Base-by-base conservation (phyloP, 176 grass and related monocot genomes). In the Bonia amplexicaulis region DNA sequence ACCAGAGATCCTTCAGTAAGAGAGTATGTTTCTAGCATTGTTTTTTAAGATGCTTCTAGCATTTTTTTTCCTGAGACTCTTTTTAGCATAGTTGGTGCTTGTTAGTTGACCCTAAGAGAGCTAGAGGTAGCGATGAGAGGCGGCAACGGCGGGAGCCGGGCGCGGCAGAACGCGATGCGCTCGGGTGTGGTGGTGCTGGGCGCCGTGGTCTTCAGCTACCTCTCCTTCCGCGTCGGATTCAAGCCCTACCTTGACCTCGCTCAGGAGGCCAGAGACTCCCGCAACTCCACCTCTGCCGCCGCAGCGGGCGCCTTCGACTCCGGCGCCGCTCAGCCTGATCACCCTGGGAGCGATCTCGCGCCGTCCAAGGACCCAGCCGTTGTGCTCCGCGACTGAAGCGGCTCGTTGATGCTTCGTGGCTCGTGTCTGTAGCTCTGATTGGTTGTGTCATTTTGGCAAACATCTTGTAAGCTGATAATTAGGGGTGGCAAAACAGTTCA, bases 161-260 rank as follows among this genome's bases (percentile, higher is more conserved):
- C 86, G 73, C 77, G 76, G 77, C 86, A 86, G 76, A 99, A 99
- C 74, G 90, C 91, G 80, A 84, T 89, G 69, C 86, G 91, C 65
- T 93, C 91, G 53, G 96, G 88, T 15, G 25, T 99, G 83, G 96
- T 99, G 88, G 93, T 95, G 80, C 65, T 96, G 46, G 91, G 91
- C 33, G 67, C 93, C 72, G 52, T 89, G 8, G 93, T 89, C 46
- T 98, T 98, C 78, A 84, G 85, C 76, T 98, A 94, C 89, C 96
- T 98, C 83, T 94, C 91, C 74, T 93, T 92, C 82, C 85, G 84
- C 72, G 59, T 95, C 67, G 89, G 93, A 0, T 99, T 99, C 93
- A 96, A 99, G 65, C 86, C 91, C 86, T 96, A 95, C 84, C 84
- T 96, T 70, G 93, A 99, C 64, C 89, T 76, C 25, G 89, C 90